Base-by-base conservation (phyloP, 129 eudicot genomes). In the Chrysanthemum lavandulifolium region DNA sequence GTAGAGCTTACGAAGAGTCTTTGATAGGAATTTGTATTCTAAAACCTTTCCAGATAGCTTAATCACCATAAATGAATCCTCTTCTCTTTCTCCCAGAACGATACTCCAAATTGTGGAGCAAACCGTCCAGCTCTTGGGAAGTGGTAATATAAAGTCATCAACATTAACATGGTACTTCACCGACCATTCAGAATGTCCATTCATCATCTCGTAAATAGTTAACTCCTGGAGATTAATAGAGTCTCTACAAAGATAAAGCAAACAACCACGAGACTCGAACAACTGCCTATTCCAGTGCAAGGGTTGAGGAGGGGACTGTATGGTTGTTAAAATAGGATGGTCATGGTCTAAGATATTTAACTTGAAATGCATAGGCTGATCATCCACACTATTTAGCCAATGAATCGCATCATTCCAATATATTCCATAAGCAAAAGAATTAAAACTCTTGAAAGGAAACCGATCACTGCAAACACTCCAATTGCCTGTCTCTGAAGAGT, bases 401-500 rank as follows among this genome's bases (percentile, higher is more conserved):
- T 53, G 58, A 53, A 53, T 53, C 7, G 58, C 58, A 53, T 12
- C 58, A 53, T 53, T 13, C 58, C 58, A 53, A 14, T 53, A 53
- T 14, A 53, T 15, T 53, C 58, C 58, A 4, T 15, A 5, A 15
- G n/a, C 8, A 13, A 53, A 53, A 14, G 6, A 4, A 13, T 15
- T 0, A 53, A 12, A 53, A 14, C 58, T 13, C 13, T 53, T 5
- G 7, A 14, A 15, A 53, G 58, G 58, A 13, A 53, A 53, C 18
- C 7, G 1, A 11, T 3, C 16, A 53, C 58, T 15, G 47, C 47
- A 40, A 53, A 53, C 18, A 13, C 16, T 53, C 58, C 58, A 53
- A 53, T 5, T 50, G 25, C 71, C 14, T 0, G 78, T 73, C 64
- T 63, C 21, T 31, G 78, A 62, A 51, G 63, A 73, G 61, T 73